These are phyloP conservation scores for Plenodomus lindquistii DNA, from an alignment of 2,329 filamentous ascomycete species.

Conservation along the genomic window DNA sequence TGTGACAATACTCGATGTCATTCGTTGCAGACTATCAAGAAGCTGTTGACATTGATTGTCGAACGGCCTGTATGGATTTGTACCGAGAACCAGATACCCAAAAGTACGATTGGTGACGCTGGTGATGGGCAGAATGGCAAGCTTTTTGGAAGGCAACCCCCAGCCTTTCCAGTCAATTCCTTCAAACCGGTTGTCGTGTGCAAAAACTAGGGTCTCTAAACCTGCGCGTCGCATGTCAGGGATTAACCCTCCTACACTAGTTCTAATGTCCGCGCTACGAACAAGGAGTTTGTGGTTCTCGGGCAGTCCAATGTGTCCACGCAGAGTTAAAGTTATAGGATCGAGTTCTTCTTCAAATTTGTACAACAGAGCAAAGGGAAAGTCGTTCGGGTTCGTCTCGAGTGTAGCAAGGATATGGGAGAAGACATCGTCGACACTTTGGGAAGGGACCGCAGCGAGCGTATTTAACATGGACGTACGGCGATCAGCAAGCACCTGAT, in stretches of 20 bases:
- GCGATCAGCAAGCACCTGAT: constrained; percentile 35
- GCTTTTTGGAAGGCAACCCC: constrained; percentile 38
- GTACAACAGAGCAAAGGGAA: constrained; percentile 40
- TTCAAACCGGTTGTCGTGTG: constrained; percentile 36
- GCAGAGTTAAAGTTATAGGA: constrained; percentile 19
- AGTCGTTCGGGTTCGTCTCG: constrained; percentile 42
- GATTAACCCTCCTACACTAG: constrained; percentile 29
- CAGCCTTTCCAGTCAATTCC: constrained; percentile 39
- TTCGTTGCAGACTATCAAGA: constrained; percentile 34
- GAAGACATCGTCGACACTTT: constrained; percentile 23
- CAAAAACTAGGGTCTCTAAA: constrained; percentile 21
- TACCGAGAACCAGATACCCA: constrained; percentile 39
- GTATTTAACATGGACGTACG: constrained; percentile 37
- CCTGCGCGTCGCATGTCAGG: constrained; percentile 36
- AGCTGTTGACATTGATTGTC: constrained; percentile 40
- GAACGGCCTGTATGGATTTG: constrained; percentile 41
- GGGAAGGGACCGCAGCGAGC: constrained; percentile 31
- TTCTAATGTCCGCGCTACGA: constrained; percentile 18
- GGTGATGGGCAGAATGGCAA: constrained; percentile 27
- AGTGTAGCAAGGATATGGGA: constrained; percentile 36
- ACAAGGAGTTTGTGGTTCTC: constrained; percentile 31
- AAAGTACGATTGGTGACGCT: constrained; percentile 12
- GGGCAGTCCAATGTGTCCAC: constrained; percentile 34
- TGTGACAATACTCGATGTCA: constrained; percentile 36
- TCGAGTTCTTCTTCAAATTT: constrained; percentile 16